Conservation (phyloP, 345 rosid genomes). For the Arabis alpina region DNA sequence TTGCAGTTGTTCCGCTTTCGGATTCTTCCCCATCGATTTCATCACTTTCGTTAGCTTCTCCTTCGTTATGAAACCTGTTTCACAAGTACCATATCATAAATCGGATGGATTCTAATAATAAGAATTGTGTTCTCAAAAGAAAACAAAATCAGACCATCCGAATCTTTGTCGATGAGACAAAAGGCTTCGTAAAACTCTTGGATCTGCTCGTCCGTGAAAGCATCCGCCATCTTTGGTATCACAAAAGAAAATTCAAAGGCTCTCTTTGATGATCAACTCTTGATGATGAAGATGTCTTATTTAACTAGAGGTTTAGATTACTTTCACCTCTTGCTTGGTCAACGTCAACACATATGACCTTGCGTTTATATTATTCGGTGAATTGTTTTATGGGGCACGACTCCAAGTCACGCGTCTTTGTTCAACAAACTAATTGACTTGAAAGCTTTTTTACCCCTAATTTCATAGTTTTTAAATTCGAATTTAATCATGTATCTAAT, state of each 20-base stretch:
- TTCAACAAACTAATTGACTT: too few species aligned
- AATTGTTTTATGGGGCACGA: constrained; percentile 5
- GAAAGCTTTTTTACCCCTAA: too few species aligned
- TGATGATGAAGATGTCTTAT: constrained; percentile 23
- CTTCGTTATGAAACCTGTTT: constrained; percentile 40
- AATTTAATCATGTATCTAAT: too few species aligned
- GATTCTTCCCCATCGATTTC: constrained; percentile 45
- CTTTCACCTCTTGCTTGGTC: constrained; percentile 37
- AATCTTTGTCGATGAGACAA: constrained; percentile 46
- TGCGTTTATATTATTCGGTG: constrained; percentile 27
- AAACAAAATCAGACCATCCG: constrained; percentile 30
- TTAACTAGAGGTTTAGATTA: constrained; percentile 8
- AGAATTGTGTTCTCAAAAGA: not conserved
- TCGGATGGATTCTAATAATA: not conserved
- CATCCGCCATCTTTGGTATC: constrained; percentile 39
- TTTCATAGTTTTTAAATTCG: too few species aligned
- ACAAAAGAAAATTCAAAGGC: constrained; percentile 31
- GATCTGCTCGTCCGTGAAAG: constrained; percentile 45
- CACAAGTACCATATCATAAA: not conserved
- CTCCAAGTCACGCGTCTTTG: constrained; percentile 42
- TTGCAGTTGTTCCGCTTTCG: constrained; percentile 36
- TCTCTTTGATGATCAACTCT: constrained; percentile 10
- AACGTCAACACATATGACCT: constrained; percentile 38
- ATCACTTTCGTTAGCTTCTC: constrained; percentile 41
- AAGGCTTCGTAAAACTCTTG: constrained; percentile 48